phyloP scores from a whole-genome alignment of 768 basidiomycete species.

The Dacryopinax primogenitus region DNA sequence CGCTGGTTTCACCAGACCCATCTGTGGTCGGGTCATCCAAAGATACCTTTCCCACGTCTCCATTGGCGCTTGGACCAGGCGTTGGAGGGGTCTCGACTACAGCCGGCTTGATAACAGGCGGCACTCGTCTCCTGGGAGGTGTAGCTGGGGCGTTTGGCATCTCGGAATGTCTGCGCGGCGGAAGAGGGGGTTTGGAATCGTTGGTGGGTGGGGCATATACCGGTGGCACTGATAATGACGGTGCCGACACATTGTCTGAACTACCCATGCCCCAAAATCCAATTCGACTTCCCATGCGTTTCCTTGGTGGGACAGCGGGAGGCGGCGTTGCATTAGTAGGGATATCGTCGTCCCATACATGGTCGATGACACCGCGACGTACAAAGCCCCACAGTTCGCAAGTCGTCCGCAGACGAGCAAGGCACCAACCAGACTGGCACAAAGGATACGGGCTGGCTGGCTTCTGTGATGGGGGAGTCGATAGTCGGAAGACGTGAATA shows the following conservation, averaged over 20 bases:
- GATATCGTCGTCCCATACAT: conserved; percentile 69
- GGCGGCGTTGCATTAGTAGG: neutral
- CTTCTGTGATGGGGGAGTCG: conserved; percentile 17
- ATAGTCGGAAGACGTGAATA: conserved; percentile 58
- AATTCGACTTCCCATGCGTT: conserved; percentile 13
- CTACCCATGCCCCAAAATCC: neutral
- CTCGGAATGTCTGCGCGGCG: conserved; percentile 5
- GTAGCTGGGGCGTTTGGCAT: neutral
- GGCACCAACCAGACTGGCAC: conserved; percentile 75
- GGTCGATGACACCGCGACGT: conserved; percentile 65
- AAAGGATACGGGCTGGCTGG: conserved; percentile 49
- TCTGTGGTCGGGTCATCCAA: neutral
- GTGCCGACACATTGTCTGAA: neutral
- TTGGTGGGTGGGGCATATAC: neutral
- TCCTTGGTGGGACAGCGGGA: conserved; percentile 22
- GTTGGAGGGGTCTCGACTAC: neutral
- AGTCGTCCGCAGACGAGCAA: conserved; percentile 67
- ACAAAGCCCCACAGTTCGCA: conserved; percentile 86
- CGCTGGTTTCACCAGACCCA: neutral
- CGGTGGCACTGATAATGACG: neutral
- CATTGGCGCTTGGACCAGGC: neutral
- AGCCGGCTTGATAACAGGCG: neutral
- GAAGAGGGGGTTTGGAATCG: conserved; percentile 10
- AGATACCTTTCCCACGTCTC: neutral
- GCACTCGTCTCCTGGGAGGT: neutral